These are phyloP conservation scores for Arthrinium phaeospermum DNA, from an alignment of 2,329 filamentous ascomycete genomes.

Conservation along the genomic window DNA sequence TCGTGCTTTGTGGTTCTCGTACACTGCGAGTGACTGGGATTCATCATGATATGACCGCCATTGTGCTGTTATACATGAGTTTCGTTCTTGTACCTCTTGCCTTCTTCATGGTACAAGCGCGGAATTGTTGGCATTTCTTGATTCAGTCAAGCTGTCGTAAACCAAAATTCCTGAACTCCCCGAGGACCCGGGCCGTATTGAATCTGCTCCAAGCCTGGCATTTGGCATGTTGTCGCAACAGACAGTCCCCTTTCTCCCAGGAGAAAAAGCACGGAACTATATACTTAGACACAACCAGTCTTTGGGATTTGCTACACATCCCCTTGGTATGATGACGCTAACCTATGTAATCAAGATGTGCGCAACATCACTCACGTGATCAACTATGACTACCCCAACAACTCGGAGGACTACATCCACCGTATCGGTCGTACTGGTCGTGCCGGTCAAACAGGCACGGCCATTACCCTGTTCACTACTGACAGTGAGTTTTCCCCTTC, in stretches of 20 bases:
- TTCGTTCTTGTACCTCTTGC: conserved; percentile 73
- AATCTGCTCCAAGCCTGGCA: conserved; percentile 50
- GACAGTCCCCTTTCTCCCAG: conserved; percentile 63
- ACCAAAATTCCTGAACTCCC: conserved; percentile 60
- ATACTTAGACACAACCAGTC: conserved; percentile 55
- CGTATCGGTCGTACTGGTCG: conserved; percentile 95
- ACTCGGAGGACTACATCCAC: conserved; percentile 98
- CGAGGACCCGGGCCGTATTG: conserved; percentile 61
- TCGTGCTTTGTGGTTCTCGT: conserved; percentile 82
- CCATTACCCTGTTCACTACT: conserved; percentile 98
- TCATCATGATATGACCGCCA: conserved; percentile 71
- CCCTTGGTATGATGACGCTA: conserved; percentile 72
- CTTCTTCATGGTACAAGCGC: conserved; percentile 71
- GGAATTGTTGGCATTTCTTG: conserved; percentile 81
- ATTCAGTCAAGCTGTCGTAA: conserved; percentile 70
- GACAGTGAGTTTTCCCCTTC: conserved; percentile 77
- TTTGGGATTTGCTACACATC: conserved; percentile 68
- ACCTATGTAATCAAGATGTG: conserved; percentile 87
- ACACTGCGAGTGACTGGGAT: conserved; percentile 84
- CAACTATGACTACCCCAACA: conserved; percentile 99
- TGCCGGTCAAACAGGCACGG: conserved; percentile 92
- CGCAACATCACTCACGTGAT: conserved; percentile 99
- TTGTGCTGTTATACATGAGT: conserved; percentile 74
- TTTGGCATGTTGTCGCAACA: conserved; percentile 62
- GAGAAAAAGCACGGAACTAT: conserved; percentile 57